phyloP scores from a whole-genome alignment of 2,329 filamentous ascomycete genomes.

The Pseudovirgaria hyperparasitica region DNA sequence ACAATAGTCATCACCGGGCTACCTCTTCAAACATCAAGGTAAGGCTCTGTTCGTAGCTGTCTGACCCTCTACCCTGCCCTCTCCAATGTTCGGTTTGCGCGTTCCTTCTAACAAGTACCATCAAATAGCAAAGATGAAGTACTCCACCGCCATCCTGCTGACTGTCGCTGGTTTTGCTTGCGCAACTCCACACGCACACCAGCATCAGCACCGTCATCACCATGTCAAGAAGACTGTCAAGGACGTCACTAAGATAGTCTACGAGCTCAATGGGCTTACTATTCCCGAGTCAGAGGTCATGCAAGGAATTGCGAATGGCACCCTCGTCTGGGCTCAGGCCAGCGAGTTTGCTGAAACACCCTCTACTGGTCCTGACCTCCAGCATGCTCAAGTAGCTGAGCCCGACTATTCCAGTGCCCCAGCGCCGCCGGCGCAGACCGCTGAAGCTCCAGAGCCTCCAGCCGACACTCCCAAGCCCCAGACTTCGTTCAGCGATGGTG shows the following conservation, averaged over 20 bases:
- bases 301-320: conserved; percentile 57
- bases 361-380: conserved; percentile 2
- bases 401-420: conserved; percentile 9
- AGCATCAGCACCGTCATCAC: conserved; percentile 46
- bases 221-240: conserved; percentile 40
- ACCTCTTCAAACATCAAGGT: no score
- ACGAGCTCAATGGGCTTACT: conserved; percentile 53
- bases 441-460: conserved; percentile 7
- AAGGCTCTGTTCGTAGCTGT: conserved; percentile 8
- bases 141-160: background rate
- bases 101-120: background rate
- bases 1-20: no score
- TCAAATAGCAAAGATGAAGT: background rate
- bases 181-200: conserved; percentile 33
- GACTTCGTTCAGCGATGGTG: conserved; percentile 11
- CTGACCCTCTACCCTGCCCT: conserved; percentile 8
- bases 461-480: conserved; percentile 8
- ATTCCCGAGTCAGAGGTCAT: conserved; percentile 54
- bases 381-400: conserved; percentile 8
- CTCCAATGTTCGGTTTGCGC: conserved; percentile 1
- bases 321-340: conserved; percentile 50
- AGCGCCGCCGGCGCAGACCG: conserved; percentile 3
- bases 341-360: conserved; percentile 31
- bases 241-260: conserved; percentile 53
- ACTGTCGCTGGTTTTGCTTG: conserved; percentile 1